phyloP scores from a whole-genome alignment of 2,329 filamentous ascomycete species.

The Aotearoamyces nothofagi region DNA sequence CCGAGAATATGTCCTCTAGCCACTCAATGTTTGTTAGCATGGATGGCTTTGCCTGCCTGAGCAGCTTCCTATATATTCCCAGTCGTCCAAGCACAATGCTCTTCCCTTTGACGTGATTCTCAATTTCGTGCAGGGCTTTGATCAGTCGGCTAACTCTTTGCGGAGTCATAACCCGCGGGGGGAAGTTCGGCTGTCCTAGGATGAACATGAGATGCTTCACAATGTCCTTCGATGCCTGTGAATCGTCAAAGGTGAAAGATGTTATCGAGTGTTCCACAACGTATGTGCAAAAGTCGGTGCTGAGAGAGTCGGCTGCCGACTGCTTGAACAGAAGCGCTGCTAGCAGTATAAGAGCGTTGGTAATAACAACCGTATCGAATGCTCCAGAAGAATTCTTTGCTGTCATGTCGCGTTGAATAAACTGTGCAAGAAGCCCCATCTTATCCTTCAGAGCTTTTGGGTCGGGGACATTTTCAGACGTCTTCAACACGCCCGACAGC shows the following conservation, averaged over 20 bases:
- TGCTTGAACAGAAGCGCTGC: slow-evolving; percentile 62
- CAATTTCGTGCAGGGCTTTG: slow-evolving; percentile 53
- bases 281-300: slow-evolving; percentile 66
- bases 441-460: slow-evolving; percentile 57
- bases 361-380: slow-evolving; percentile 54
- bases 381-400: slow-evolving; percentile 38
- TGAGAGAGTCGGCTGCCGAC: slow-evolving; percentile 53
- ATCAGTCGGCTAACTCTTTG: slow-evolving; percentile 59
- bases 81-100: slow-evolving; percentile 66
- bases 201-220: slow-evolving; percentile 69
- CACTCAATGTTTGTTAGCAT: slow-evolving; percentile 66
- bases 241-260: slow-evolving; percentile 57
- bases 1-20: slow-evolving; percentile 69
- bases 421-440: slow-evolving; percentile 63
- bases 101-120: slow-evolving; percentile 62
- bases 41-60: slow-evolving; percentile 52
- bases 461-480: slow-evolving; percentile 72
- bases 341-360: slow-evolving; percentile 65
- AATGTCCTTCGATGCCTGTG: slow-evolving; percentile 57
- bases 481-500: slow-evolving; percentile 59
- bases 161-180: slow-evolving; percentile 55
- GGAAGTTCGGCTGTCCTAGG: slow-evolving; percentile 67
- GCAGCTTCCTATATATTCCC: slow-evolving; percentile 61
- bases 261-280: slow-evolving; percentile 56
- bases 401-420: slow-evolving; percentile 68